phyloP scores from a whole-genome alignment of 2,329 filamentous ascomycete species.

The Falciphora oryzae region DNA sequence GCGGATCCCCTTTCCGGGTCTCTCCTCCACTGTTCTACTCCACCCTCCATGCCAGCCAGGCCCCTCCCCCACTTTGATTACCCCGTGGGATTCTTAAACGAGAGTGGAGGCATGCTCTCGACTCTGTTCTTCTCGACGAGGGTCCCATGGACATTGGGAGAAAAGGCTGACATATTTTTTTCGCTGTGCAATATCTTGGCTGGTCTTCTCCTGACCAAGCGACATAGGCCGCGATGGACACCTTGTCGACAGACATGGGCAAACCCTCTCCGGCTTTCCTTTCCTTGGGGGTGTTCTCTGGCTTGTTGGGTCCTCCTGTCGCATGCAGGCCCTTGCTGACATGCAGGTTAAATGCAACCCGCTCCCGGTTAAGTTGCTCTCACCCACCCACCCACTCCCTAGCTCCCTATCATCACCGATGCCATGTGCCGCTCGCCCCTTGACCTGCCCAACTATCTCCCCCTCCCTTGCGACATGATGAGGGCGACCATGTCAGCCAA shows the following conservation, averaged over 20 bases:
- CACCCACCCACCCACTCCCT: too few species aligned
- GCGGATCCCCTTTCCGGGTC: background rate
- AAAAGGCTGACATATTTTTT: background rate
- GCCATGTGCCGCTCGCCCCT: background rate
- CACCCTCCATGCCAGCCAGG: background rate
- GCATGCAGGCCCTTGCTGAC: background rate
- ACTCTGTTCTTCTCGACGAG: background rate
- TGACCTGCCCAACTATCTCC: background rate
- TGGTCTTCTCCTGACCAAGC: background rate
- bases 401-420: too few species aligned
- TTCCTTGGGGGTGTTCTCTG: too few species aligned
- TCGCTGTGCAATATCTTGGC: background rate
- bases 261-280: too few species aligned
- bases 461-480: too few species aligned
- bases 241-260: too few species aligned
- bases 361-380: background rate
- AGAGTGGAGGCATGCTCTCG: background rate
- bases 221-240: background rate
- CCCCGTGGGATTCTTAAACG: background rate
- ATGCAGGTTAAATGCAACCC: background rate
- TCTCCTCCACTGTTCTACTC: too few species aligned
- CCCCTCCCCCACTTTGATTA: background rate
- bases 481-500: too few species aligned
- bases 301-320: too few species aligned
- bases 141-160: background rate